Percentiles rank a stretch among this genome's conserved stretches.
These are phyloP conservation scores for Yarrowia yakushimensis DNA, from an alignment of 805 yeast genomes.

Conservation along the genomic window DNA sequence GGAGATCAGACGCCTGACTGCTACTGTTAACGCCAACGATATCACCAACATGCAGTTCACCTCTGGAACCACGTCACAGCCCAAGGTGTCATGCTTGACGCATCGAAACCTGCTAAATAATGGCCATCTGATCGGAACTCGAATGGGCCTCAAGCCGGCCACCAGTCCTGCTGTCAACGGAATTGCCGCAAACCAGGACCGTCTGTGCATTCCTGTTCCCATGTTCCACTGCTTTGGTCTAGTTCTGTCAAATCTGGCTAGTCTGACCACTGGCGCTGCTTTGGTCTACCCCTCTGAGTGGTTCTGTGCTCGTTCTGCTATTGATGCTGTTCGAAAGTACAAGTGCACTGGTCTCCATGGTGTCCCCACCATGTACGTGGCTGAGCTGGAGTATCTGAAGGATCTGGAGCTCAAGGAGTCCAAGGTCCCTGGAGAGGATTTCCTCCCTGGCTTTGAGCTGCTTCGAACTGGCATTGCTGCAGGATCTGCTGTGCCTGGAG, in stretches of 20 bases:
- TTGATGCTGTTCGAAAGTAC: slow-evolving; percentile 31
- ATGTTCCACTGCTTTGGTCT: slow-evolving; percentile 38
- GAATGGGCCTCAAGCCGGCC: slow-evolving; percentile 33
- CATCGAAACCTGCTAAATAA: slow-evolving; percentile 35
- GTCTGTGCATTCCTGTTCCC: slow-evolving; percentile 36
- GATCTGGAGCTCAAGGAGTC: slow-evolving; percentile 28
- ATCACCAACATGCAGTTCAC: slow-evolving; percentile 37
- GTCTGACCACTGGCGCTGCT: slow-evolving; percentile 32
- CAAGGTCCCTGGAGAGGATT: neutral
- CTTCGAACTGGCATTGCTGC: slow-evolving; percentile 37
- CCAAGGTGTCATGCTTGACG: slow-evolving; percentile 35
- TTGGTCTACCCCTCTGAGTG: slow-evolving; percentile 34
- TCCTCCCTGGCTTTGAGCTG: slow-evolving; percentile 29
- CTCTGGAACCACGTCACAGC: slow-evolving; percentile 36
- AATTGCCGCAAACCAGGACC: slow-evolving; percentile 29
- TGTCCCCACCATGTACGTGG: slow-evolving; percentile 38
- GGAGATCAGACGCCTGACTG: slow-evolving; percentile 10
- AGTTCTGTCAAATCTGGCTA: slow-evolving; percentile 35
- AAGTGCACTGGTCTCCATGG: slow-evolving; percentile 35
- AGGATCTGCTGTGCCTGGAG: slow-evolving; percentile 37
- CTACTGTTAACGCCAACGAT: slow-evolving; percentile 27
- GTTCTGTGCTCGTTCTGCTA: slow-evolving; percentile 32
- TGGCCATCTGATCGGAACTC: slow-evolving; percentile 33
- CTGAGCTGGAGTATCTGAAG: slow-evolving; percentile 32
- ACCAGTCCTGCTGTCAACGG: slow-evolving; percentile 29